Base-by-base conservation (phyloP, 345 rosid genomes). In the Brassica carinata region DNA sequence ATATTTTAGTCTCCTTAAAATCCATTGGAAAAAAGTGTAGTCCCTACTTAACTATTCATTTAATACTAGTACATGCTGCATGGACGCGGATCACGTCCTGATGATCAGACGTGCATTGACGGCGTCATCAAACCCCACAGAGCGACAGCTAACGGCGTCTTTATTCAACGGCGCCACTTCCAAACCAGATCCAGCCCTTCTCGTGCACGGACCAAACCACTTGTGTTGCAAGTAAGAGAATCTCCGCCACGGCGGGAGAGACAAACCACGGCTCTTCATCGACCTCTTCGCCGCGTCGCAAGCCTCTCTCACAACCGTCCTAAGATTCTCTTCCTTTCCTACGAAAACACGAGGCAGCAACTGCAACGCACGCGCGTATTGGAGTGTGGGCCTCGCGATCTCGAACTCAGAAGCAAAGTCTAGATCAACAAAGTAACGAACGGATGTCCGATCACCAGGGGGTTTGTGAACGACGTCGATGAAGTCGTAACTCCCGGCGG, bases 231-330 rank as follows among this genome's bases (percentile, higher is more conserved):
- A 84, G 85, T 90, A 91, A 19, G 95, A 87, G 81, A 87, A 87
- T 78, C 91, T 94, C 76, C 97, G 84, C 98, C 98, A 94, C 0
- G 98, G 98, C 8, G 98, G 94, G 1, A 92, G 75, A 1, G 92
- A 85, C 30, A 94, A 89, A 1, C 82, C 88, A 13, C 84, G 79
- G 73, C 86, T 84, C 83, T 87, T 91, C 77, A 94, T 64, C 14
- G 98, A 92, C 71, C 72, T 83, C 83, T 62, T 90, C 14, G 92
- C 89, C 3, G 87, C 91, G 30, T 86, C 86, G 55, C 89, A 74
- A 76, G 79, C 83, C 51, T 72, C 85, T 72, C 82, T 87, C 68
- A 91, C 88, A 30, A 91, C 71, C 82, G 62, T 87, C 89, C 84
- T 92, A 79, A 94, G 73, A 59, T 85, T 88, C 66, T 89, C 92